phyloP scores from a whole-genome alignment of 495 filamentous ascomycete genomes.

The Neurospora discreta region DNA sequence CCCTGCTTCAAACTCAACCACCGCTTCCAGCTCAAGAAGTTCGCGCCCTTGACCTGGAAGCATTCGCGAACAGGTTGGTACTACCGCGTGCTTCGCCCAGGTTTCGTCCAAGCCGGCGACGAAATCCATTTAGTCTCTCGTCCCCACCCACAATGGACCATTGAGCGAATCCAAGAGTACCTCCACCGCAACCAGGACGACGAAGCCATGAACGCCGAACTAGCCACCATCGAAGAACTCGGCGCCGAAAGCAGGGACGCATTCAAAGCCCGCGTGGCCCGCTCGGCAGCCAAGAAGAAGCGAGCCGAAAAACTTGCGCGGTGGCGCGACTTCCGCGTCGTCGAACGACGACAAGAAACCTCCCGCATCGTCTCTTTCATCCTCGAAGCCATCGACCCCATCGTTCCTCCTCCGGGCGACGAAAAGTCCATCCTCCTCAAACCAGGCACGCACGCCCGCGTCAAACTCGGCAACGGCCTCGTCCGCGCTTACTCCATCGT shows the following conservation, averaged over 20 bases:
- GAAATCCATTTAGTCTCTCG: conserved; percentile 32
- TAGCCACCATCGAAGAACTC: conserved; percentile 34
- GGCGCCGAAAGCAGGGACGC: conserved; percentile 33
- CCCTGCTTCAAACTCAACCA: conserved; percentile 48
- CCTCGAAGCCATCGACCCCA: conserved; percentile 20
- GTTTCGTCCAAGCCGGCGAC: conserved; percentile 37
- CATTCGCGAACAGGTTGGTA: conserved; percentile 44
- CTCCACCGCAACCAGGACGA: conserved; percentile 37
- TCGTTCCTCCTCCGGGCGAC: not conserved
- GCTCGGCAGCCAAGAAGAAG: not conserved
- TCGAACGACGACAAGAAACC: conserved; percentile 33
- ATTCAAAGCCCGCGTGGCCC: conserved; percentile 29
- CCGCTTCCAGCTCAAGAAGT: conserved; percentile 42
- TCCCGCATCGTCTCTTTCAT: conserved; percentile 29
- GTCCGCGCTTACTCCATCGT: conserved; percentile 39
- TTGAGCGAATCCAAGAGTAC: conserved; percentile 45
- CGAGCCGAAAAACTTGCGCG: conserved; percentile 14
- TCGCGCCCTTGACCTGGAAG: conserved; percentile 41
- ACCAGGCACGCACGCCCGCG: conserved; percentile 30
- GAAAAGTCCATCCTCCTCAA: conserved; percentile 6
- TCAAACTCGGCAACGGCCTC: conserved; percentile 35
- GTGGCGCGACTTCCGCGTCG: conserved; percentile 34
- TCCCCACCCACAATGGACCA: conserved; percentile 39
- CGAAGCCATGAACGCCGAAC: conserved; percentile 31
- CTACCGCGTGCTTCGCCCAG: conserved; percentile 39